Evolutionary conservation across 441 rosid genomes (phyloP), one percentile per base, ranked within the genome.

Genomic region (Gossypium trilobum): DNA sequence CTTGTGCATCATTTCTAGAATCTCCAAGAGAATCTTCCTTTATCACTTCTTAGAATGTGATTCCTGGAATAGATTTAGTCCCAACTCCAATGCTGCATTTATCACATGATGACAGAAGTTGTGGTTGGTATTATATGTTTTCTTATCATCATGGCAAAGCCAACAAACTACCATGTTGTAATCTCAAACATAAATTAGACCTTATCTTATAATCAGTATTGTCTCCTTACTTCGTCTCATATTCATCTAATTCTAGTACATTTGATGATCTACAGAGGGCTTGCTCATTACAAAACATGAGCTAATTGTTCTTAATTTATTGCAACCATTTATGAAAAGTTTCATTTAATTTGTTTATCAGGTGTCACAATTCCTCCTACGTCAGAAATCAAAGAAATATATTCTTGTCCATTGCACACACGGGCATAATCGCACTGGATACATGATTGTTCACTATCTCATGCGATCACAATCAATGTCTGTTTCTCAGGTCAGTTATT

Each of bases 391-490:
- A 14, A 93, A 91, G 86, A 91, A 90, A 82, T 84, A 80, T 72
- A 82, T 96, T 62, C 94, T 96, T 48, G 99, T 96, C 77, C 99
- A 96, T 79, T 96, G 99, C 78, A 96, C 99, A 0, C 99, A 96
- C 81, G 99, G 99, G 58, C 96, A 91, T 79, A 93, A 96, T 71
- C 96, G 99, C 36, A 96, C 99, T 4, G 98, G 99, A 73, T 96
- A 85, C 78, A 96, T 96, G 99, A 89, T 93, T 65, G 86, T 91
- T 39, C 97, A 96, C 79, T 93, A 86, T 82, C 90, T 96, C 56
- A 88, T 96, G 97, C 95, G 98, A 16, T 84, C 97, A 39, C 75
- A 63, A 46, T 71, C 92, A 16, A 87, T 89, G 85, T 86, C 97
- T 78, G 99, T 96, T 69, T 81, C 95, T 11, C 89, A 89, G 95